Evolutionary conservation across 345 rosid species (phyloP).

Genomic region (Cochlearia excelsa): DNA sequence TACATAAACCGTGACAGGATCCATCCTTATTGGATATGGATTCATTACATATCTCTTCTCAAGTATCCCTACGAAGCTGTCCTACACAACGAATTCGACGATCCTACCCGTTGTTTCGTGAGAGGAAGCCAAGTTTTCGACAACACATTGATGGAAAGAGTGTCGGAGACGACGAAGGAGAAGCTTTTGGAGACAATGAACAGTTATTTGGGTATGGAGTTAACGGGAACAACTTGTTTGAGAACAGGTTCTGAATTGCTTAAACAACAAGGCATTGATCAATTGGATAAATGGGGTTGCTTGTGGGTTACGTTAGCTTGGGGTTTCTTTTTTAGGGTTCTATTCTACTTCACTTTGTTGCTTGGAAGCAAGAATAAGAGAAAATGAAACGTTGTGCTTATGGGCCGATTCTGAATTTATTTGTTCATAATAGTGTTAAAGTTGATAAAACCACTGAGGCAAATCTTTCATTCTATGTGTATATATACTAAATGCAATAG

Average conservation of each 20-base stretch:
- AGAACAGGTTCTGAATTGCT: constrained; percentile 32
- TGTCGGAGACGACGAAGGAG: constrained; percentile 23
- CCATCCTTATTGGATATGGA: constrained; percentile 40
- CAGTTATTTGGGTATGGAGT: constrained; percentile 24
- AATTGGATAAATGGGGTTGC: constrained; percentile 34
- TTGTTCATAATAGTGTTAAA: too few relatives aligned
- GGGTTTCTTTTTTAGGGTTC: constrained; percentile 36
- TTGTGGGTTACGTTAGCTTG: constrained; percentile 39
- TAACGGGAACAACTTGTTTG: constrained; percentile 35
- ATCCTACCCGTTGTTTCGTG: constrained; percentile 34
- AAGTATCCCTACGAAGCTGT: constrained; percentile 42
- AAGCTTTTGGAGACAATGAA: constrained; percentile 22
- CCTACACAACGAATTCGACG: constrained; percentile 35
- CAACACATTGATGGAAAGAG: constrained; percentile 25
- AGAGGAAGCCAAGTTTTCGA: constrained; percentile 39
- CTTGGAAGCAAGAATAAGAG: constrained; percentile 41
- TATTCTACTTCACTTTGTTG: constrained; percentile 37
- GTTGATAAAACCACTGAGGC: too few relatives aligned
- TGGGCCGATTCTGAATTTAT: too few relatives aligned
- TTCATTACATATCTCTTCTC: constrained; percentile 37
- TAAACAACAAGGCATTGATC: constrained; percentile 33
- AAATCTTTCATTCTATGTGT: too few relatives aligned
- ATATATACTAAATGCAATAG: too few relatives aligned
- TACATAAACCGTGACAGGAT: constrained; percentile 37
- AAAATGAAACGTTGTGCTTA: not conserved